Base-by-base conservation (phyloP, 2,329 filamentous ascomycete species). In the Alternaria novae-zelandiae region DNA sequence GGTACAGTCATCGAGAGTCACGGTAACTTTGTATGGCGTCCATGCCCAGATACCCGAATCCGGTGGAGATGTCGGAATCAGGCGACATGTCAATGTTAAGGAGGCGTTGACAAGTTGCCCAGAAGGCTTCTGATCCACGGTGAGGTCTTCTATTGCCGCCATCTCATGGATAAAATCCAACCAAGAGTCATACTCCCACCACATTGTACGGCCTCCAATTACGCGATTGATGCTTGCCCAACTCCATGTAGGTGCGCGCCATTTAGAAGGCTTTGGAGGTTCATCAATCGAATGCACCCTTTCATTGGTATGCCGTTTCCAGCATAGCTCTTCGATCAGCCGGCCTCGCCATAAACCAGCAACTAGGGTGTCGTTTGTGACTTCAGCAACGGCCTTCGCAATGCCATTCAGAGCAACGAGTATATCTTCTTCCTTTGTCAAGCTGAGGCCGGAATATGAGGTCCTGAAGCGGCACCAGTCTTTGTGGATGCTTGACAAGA, bases 391-490 rank as follows among this genome's bases (percentile, higher is more conserved):
- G 3, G 57, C 46, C 2, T 54, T 23, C 11, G 51, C 44, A 17
- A 66, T 41, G 13, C 64, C 64, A 13, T 43, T 20, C 5, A 67
- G 13, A 2, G 65, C 65, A 36, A 67, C 49, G 4, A 67, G n/a
- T 11, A 46, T 41, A n/a, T 67, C 59, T 32, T 45, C 21, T 15
- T 64, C 58, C 21, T 61, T 65, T 2, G 65, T 63, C 2, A 65
- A 41, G 12, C 8, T 6, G 25, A 36, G 56, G 6, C 17, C 12
- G 15, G 62, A 57, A 53, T 63, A 65, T 17, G 4, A 7, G 1
- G 1, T 9, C 12, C 41, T 60, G n/a, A 58, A 62, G 7, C 1
- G 11, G 4, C 12, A 20, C 59, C 63, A 65, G 6, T 30, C 28
- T 6, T 13, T 3, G 13, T 62, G 56, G 4, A 62, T 36, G 2